A percentile compares a stretch with the other conserved stretches of the same genome.
phyloP scores from a whole-genome alignment of 2,329 filamentous ascomycete genomes.

The Beauveria australis region DNA sequence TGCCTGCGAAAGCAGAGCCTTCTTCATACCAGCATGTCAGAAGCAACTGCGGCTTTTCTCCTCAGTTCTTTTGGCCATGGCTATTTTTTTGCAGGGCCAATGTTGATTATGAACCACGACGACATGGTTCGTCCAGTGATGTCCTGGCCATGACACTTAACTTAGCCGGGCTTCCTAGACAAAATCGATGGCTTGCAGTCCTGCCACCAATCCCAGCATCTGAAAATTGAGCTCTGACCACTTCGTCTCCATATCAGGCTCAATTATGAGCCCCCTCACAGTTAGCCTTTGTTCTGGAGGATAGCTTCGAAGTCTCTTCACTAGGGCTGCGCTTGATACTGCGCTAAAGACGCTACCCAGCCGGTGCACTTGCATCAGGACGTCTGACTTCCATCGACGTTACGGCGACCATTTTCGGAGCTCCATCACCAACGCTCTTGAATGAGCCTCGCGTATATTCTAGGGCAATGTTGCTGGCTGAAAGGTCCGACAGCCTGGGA shows the following conservation, averaged over 20 bases:
- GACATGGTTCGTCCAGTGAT: background rate
- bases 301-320: background rate
- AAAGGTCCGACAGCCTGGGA: background rate
- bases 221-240: background rate
- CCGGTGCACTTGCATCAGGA: background rate
- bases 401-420: background rate
- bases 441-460: background rate
- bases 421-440: background rate
- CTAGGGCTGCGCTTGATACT: background rate
- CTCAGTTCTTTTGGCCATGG: background rate
- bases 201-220: background rate
- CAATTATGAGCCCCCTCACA: background rate
- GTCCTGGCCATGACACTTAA: background rate
- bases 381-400: background rate
- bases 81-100: background rate
- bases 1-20: background rate
- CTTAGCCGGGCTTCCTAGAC: background rate
- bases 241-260: background rate
- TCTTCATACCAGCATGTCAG: background rate
- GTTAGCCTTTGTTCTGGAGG: background rate
- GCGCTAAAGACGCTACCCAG: background rate
- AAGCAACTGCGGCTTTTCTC: background rate
- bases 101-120: background rate
- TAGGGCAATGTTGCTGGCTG: background rate
- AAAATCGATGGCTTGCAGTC: background rate